Conservation (phyloP, 2,329 filamentous ascomycete species). For the Waltergamsia citrina region DNA sequence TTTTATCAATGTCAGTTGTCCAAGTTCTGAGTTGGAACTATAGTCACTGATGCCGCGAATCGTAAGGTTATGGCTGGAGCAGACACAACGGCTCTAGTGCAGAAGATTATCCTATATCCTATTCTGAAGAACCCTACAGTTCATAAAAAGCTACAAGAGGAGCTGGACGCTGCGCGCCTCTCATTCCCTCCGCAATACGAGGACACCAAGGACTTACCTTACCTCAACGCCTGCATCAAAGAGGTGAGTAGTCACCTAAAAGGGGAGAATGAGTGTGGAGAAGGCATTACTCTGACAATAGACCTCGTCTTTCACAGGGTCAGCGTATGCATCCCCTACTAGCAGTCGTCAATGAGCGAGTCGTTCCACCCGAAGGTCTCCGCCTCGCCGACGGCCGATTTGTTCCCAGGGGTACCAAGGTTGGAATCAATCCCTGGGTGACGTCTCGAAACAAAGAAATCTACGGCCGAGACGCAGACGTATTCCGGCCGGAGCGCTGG, state of each 20-base stretch:
- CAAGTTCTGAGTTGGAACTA: too few species aligned
- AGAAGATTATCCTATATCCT: slow-evolving; percentile 24
- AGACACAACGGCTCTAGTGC: slow-evolving; percentile 24
- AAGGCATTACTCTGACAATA: too few species aligned
- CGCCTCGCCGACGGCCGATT: slow-evolving; percentile 21
- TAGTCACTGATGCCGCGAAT: background rate
- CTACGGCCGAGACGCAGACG: slow-evolving; percentile 34
- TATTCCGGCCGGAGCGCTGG: slow-evolving; percentile 39
- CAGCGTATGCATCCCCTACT: slow-evolving; percentile 38
- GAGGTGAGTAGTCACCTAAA: too few species aligned
- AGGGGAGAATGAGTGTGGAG: too few species aligned
- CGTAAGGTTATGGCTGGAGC: slow-evolving; percentile 22
- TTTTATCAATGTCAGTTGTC: slow-evolving; percentile 8
- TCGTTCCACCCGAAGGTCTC: slow-evolving; percentile 31
- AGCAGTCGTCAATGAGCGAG: slow-evolving; percentile 36
- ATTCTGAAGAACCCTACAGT: slow-evolving; percentile 19
- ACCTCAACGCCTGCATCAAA: slow-evolving; percentile 41
- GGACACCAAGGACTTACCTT: slow-evolving; percentile 20
- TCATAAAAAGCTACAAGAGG: slow-evolving; percentile 18
- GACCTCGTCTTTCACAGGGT: too few species aligned
- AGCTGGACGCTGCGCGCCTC: slow-evolving; percentile 23
- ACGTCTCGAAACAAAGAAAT: slow-evolving; percentile 24
- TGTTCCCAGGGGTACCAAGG: slow-evolving; percentile 23
- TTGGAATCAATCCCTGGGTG: slow-evolving; percentile 31
- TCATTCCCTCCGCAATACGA: slow-evolving; percentile 9